Evolutionary conservation across 2,329 filamentous ascomycete species (phyloP), one percentile per base, ranked within the genome.

Genomic region (Fusarium albosuccineum): DNA sequence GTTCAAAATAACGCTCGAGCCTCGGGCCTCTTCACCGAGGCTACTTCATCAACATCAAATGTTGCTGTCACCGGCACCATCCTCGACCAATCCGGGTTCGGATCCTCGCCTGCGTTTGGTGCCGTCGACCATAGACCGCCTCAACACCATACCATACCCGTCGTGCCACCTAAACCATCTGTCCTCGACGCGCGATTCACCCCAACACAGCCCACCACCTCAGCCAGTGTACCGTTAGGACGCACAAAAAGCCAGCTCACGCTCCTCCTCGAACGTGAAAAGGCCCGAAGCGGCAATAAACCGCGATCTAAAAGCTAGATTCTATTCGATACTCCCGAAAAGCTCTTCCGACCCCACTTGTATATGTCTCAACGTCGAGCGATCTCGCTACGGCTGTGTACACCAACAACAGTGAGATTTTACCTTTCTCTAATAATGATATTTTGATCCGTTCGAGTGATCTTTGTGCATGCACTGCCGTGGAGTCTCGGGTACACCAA

Each of bases 161-260:
- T 65, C 34, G 62, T 62, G 27, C 64, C 68, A 17, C 67, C 63
- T 9, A 60, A 67, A 8, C 65, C 72, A 4, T 77, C 75, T 11
- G 65, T 78, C 16, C 71, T 76, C 8, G 78, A 79, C 27, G 78
- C 80, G 9, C 72, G 78, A 22, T 82, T 86, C 57, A 81, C 79
- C 5, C 85, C 85, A 26, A 87, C 85, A 1, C 81, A 81, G 56
- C 85, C 84, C 5, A 84, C 79, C 42, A 75, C 79, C 10, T 77
- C 80, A 13, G 76, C 82, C 27, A 76, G 76, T 13, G 79, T 86
- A 8, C 85, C 83, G 5, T 77, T 89, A 49, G 86, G 81, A n/a
- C 80, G 86, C 59, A 85, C 86, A n/a, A 87, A 84, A 74, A 89
- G 87, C 68, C 86, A 89, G 72, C 78, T 90, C 29, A 85, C 84